Percentiles rank a stretch among this genome's conserved stretches.
Conservation (phyloP, 352 stramenopile genomes). For the Albugo laibachii region DNA sequence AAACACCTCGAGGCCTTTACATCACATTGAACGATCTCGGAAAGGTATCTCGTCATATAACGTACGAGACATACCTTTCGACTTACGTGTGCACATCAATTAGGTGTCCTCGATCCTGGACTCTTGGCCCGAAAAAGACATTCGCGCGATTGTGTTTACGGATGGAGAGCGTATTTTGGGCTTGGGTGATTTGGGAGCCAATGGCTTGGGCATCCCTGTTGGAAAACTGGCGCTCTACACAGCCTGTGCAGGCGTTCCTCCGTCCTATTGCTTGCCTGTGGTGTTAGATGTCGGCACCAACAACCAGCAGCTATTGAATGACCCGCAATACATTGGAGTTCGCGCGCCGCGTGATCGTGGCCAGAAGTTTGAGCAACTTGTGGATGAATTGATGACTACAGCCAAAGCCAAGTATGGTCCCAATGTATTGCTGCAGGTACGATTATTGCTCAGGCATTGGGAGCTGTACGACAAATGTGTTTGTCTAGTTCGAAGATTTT, state of each 20-base stretch:
- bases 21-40: conserved; percentile 71
- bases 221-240: conserved; percentile 92
- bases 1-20: conserved; percentile 84
- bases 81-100: background rate
- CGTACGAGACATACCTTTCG: background rate
- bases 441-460: conserved; percentile 7
- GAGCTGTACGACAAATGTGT: background rate
- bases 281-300: conserved; percentile 92
- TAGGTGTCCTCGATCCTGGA: conserved; percentile 80
- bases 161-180: conserved; percentile 92
- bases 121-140: conserved; percentile 92
- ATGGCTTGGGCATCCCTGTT: conserved; percentile 85
- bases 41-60: conserved; percentile 1
- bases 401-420: conserved; percentile 78
- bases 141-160: conserved; percentile 92
- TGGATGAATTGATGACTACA: conserved; percentile 94
- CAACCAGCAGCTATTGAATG: conserved; percentile 83
- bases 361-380: conserved; percentile 82
- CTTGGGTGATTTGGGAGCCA: conserved; percentile 87
- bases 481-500: conserved; percentile 67
- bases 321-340: conserved; percentile 91
- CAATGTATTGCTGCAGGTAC: conserved; percentile 48
- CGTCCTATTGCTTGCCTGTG: conserved; percentile 85
- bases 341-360: conserved; percentile 76
- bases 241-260: conserved; percentile 84